These are phyloP conservation scores for Populus simonii DNA, from an alignment of 345 rosid species.

Conservation along the genomic window DNA sequence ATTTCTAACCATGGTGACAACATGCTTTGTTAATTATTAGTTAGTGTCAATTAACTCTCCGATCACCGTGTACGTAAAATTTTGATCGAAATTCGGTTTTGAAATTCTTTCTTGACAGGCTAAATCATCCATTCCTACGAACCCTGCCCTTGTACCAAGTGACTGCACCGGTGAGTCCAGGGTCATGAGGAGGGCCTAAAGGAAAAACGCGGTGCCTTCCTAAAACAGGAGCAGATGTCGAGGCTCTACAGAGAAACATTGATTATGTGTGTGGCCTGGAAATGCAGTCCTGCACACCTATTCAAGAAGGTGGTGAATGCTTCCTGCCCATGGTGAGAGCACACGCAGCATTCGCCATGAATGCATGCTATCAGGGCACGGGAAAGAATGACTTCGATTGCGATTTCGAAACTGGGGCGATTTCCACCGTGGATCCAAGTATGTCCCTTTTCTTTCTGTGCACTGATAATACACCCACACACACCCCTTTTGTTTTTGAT, in stretches of 20 bases:
- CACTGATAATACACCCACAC: too few relatives aligned
- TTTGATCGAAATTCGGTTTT: neutral
- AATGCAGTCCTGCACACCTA: constrained; percentile 46
- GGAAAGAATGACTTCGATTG: constrained; percentile 51
- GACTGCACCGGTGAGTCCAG: neutral
- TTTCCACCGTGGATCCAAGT: constrained; percentile 54
- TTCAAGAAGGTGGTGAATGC: constrained; percentile 47
- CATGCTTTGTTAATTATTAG: constrained; percentile 2
- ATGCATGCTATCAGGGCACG: constrained; percentile 54
- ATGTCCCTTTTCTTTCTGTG: constrained; percentile 10
- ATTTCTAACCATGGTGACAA: constrained; percentile 17
- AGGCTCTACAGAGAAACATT: constrained; percentile 57
- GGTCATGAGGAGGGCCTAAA: constrained; percentile 3
- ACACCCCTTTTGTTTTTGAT: neutral
- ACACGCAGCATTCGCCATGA: constrained; percentile 72
- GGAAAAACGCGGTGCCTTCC: constrained; percentile 52
- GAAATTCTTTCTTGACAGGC: constrained; percentile 37
- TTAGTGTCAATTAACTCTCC: neutral
- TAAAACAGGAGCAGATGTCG: constrained; percentile 42
- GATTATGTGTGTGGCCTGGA: constrained; percentile 68
- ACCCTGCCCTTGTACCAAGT: constrained; percentile 28
- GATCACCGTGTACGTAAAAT: neutral
- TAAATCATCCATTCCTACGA: constrained; percentile 41
- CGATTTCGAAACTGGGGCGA: constrained; percentile 55
- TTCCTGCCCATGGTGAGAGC: constrained; percentile 62